Evolutionary conservation across 1,139 yeast genomes (phyloP), one percentile per base, ranked within the genome.

Genomic region (Nakaseomyces kungkrabaensis): DNA sequence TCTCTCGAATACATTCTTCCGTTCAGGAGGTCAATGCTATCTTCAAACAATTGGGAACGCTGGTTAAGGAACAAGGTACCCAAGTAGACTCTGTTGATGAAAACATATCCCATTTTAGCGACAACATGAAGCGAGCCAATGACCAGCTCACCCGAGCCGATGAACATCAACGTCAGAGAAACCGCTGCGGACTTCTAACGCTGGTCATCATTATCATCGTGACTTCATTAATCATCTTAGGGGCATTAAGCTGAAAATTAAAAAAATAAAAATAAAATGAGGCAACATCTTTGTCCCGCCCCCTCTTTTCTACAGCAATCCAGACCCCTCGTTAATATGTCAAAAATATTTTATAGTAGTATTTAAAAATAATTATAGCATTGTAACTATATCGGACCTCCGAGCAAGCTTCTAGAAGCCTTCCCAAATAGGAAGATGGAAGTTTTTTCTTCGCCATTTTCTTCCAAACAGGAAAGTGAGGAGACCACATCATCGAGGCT

Each of bases 51-150:
- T 68, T 89, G 54, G 89, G 89, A 13, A 76, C 79, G 41, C 68
- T 89, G 57, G 94, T 89, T 1, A 74, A 76, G 49, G 92, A 86
- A 62, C 97, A 89, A 63, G 96, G 96, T 4, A 82, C 78, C 38
- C 90, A 85, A 56, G 75, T 89, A 29, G 95, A 87, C 62, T 78
- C 88, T 0, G 80, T 89, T 17, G 96, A 88, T 60, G 88, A 84
- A 52, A 88, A 88, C 27, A 73, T 89, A 47, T 69, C 81, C 29
- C 79, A 76, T 51, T 70, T 84, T 51, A 79, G 82, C n/a, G 75
- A 73, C 26, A 83, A 86, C 58, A 76, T 88, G 10, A 83, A 81
- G 51, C 77, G 75, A 52, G 96, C 96, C 0, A 75, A 79, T 36
- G 74, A 77, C 31, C 94, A 88, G 60, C 72, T 89, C 51, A 67